Evolutionary conservation across 1,284 basidiomycete genomes (phyloP).

Genomic region (Apiotrichum gamsii): DNA sequence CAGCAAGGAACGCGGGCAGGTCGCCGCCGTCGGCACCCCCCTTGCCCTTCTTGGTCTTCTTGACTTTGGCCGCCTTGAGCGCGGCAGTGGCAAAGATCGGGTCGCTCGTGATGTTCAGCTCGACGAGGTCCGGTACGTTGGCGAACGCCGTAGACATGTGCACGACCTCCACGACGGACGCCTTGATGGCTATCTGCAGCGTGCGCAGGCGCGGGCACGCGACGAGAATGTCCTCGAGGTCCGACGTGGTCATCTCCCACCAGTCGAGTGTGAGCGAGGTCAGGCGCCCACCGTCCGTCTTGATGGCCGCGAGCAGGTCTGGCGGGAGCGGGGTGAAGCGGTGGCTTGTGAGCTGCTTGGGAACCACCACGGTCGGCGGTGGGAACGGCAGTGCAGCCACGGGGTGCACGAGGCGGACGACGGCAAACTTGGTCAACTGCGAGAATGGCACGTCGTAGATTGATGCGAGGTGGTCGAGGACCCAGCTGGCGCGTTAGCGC

Average conservation of each 20-base stretch:
- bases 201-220: slow-evolving; percentile 10
- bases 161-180: slow-evolving; percentile 18
- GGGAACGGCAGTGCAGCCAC: slow-evolving; percentile 22
- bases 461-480: slow-evolving; percentile 26
- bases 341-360: slow-evolving; percentile 11
- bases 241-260: slow-evolving; percentile 20
- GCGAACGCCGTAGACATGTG: slow-evolving; percentile 19
- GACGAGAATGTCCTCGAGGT: slow-evolving; percentile 18
- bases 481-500: slow-evolving; percentile 18
- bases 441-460: slow-evolving; percentile 21
- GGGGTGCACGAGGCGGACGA: slow-evolving; percentile 22
- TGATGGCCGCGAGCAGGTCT: slow-evolving; percentile 13
- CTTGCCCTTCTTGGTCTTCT: slow-evolving; percentile 8
- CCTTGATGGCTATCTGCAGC: slow-evolving; percentile 17
- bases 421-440: slow-evolving; percentile 21
- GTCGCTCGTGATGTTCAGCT: slow-evolving; percentile 16
- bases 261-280: slow-evolving; percentile 25
- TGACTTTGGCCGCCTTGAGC: slow-evolving; percentile 2
- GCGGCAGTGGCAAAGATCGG: slow-evolving; percentile 8
- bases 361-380: slow-evolving; percentile 6
- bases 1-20: slow-evolving; percentile 9
- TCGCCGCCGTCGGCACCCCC: background rate
- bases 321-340: slow-evolving; percentile 8
- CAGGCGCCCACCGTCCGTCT: slow-evolving; percentile 12
- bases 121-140: slow-evolving; percentile 13